These are phyloP conservation scores for Musa troglodytarum DNA, from an alignment of 176 grass and related monocot species.

Conservation along the genomic window DNA sequence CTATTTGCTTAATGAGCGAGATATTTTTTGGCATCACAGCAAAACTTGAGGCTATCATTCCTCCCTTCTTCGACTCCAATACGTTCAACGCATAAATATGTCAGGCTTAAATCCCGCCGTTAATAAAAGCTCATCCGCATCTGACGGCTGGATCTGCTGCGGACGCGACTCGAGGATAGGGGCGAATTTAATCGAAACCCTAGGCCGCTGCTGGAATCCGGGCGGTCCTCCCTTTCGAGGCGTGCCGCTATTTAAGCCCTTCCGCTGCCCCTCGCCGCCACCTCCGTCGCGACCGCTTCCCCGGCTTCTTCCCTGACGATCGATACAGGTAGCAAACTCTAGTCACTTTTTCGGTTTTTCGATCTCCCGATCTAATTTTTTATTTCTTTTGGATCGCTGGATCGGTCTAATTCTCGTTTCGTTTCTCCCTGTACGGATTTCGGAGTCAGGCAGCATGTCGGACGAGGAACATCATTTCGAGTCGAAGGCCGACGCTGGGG, in stretches of 20 bases:
- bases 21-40: too few species aligned
- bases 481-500: conserved; percentile 82
- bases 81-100: not conserved
- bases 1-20: too few species aligned
- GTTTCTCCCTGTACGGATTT: not conserved
- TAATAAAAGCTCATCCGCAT: not conserved
- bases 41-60: not conserved
- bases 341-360: not conserved
- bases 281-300: not conserved
- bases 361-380: not conserved
- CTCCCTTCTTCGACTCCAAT: not conserved
- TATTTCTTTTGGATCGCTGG: not conserved
- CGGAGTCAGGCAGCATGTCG: conserved; percentile 39
- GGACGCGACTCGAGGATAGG: not conserved
- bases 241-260: not conserved
- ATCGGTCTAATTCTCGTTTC: not conserved
- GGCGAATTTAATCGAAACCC: not conserved
- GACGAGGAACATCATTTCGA: conserved; percentile 95
- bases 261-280: not conserved
- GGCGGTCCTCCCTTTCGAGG: not conserved
- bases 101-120: not conserved
- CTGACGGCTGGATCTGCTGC: not conserved
- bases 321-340: not conserved
- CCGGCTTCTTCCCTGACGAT: not conserved
- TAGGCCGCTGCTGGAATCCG: not conserved